These are phyloP conservation scores for Myriangium duriaei DNA, from an alignment of 2,329 filamentous ascomycete species.

Conservation along the genomic window DNA sequence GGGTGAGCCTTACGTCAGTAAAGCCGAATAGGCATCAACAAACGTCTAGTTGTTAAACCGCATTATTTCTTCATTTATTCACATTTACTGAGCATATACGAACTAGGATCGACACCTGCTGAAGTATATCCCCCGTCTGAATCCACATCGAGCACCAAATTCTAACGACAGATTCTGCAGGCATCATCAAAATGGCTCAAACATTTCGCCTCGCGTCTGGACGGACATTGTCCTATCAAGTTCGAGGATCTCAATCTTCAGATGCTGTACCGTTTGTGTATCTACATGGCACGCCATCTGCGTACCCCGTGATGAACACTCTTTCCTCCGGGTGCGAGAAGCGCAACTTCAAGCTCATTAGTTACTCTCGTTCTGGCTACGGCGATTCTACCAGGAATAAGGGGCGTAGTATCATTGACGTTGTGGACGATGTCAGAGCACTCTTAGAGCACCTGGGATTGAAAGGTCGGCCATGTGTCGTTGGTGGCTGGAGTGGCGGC, in stretches of 20 bases:
- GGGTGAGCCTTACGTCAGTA: too few relatives aligned
- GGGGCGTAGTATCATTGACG: slow-evolving; percentile 12
- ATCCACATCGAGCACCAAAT: too few relatives aligned
- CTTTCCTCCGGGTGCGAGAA: slow-evolving; percentile 9
- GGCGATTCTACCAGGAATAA: slow-evolving; percentile 11
- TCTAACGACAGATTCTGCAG: too few relatives aligned
- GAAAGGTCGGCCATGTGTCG: slow-evolving; percentile 8
- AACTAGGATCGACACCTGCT: too few relatives aligned
- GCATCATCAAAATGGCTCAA: neutral
- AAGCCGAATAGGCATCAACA: too few relatives aligned
- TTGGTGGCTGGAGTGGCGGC: slow-evolving; percentile 15
- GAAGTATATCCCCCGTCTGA: too few relatives aligned
- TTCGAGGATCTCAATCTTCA: neutral
- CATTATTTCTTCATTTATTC: too few relatives aligned
- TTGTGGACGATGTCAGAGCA: slow-evolving; percentile 10
- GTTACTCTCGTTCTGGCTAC: slow-evolving; percentile 13
- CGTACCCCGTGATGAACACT: neutral
- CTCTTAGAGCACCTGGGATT: slow-evolving; percentile 12
- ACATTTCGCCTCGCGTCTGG: neutral
- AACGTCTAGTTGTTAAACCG: too few relatives aligned
- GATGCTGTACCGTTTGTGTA: neutral
- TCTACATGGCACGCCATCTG: neutral
- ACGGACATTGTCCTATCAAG: neutral
- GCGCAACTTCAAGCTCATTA: slow-evolving; percentile 11
- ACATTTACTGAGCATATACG: too few relatives aligned